Conservation (phyloP, 805 yeast genomes). For the Wickerhamomyces sydowiorum region DNA sequence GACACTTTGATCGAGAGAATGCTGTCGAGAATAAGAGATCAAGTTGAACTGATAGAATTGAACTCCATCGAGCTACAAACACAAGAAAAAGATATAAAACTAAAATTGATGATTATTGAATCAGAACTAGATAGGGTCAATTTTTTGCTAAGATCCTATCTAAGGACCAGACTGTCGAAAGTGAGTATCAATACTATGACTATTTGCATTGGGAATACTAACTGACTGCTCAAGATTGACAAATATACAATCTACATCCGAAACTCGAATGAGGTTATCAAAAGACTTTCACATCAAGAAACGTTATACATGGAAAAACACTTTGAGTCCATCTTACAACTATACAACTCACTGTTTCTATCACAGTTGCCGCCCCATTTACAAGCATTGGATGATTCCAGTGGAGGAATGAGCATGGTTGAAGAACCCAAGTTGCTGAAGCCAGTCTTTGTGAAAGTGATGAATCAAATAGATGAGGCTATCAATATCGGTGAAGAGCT, state of each 20-base stretch:
- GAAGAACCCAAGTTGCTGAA: slow-evolving; percentile 68
- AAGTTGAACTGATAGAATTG: slow-evolving; percentile 70
- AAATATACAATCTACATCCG: slow-evolving; percentile 56
- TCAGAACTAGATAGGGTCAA: slow-evolving; percentile 86
- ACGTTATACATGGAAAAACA: slow-evolving; percentile 63
- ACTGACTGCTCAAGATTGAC: slow-evolving; percentile 52
- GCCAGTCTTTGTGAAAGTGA: slow-evolving; percentile 69
- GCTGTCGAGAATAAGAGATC: slow-evolving; percentile 53
- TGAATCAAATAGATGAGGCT: slow-evolving; percentile 30
- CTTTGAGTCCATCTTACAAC: slow-evolving; percentile 52
- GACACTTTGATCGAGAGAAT: slow-evolving; percentile 23
- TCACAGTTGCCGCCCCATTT: slow-evolving; percentile 60
- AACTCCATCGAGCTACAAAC: slow-evolving; percentile 74
- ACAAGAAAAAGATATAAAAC: slow-evolving; percentile 59
- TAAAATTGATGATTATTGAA: slow-evolving; percentile 80
- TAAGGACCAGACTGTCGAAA: slow-evolving; percentile 54
- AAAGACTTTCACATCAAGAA: slow-evolving; percentile 54
- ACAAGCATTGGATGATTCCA: slow-evolving; percentile 70
- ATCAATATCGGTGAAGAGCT: slow-evolving; percentile 47
- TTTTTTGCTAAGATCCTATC: slow-evolving; percentile 73
- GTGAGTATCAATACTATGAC: slow-evolving; percentile 2
- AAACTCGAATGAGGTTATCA: slow-evolving; percentile 30
- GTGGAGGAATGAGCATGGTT: slow-evolving; percentile 68
- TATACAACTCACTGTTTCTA: slow-evolving; percentile 65
- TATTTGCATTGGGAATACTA: no score